phyloP scores from a whole-genome alignment of 129 eudicot genomes.

The Scalesia atractyloides region DNA sequence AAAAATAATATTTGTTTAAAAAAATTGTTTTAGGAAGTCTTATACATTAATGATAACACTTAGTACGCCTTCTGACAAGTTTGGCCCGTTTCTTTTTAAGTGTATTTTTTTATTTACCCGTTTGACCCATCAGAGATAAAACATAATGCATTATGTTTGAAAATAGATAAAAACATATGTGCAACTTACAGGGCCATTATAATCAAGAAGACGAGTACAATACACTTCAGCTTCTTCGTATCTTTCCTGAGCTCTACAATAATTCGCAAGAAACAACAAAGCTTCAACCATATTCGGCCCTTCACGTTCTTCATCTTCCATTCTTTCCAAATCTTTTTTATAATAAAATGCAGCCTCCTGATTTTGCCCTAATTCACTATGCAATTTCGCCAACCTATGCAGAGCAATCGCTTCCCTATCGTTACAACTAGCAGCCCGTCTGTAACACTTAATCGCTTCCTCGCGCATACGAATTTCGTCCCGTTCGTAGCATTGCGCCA shows the following conservation, averaged over 20 bases:
- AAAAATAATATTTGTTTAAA: too few species aligned
- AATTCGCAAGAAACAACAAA: slow-evolving; percentile 64
- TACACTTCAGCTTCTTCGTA: slow-evolving; percentile 87
- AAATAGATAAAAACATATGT: neutral
- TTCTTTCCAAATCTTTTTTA: slow-evolving; percentile 84
- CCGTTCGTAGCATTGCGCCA: slow-evolving; percentile 93
- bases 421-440: slow-evolving; percentile 76
- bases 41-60: too few species aligned
- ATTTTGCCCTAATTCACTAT: slow-evolving; percentile 57
- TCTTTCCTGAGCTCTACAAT: slow-evolving; percentile 56
- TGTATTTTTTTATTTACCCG: too few species aligned
- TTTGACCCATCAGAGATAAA: neutral
- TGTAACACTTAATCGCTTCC: slow-evolving; percentile 94
- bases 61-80: too few species aligned
- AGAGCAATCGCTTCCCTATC: slow-evolving; percentile 95
- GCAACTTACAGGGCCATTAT: slow-evolving; percentile 85
- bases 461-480: slow-evolving; percentile 60
- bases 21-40: too few species aligned
- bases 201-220: slow-evolving; percentile 90
- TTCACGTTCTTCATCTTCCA: slow-evolving; percentile 92
- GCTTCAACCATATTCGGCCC: slow-evolving; percentile 93
- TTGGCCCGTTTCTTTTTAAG: too few species aligned
- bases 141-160: neutral
- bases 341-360: slow-evolving; percentile 89
- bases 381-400: slow-evolving; percentile 73